Conservation (phyloP, 2,329 filamentous ascomycete genomes). For the Paraphoma sp. region DNA sequence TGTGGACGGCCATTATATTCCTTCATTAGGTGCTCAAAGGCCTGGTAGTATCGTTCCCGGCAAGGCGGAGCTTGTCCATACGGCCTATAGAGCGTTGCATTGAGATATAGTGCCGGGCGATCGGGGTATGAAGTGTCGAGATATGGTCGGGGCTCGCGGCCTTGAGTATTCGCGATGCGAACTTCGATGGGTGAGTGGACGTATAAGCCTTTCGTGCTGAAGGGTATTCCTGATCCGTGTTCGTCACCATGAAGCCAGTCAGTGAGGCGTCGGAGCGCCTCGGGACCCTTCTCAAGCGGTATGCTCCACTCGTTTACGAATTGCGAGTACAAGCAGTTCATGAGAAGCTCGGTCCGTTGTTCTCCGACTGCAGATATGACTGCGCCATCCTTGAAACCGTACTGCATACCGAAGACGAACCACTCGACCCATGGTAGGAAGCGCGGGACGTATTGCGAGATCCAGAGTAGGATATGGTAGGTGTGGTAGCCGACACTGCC, state of each 20-base stretch:
- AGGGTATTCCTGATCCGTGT: conserved; percentile 74
- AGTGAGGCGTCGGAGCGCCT: conserved; percentile 81
- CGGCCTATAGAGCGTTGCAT: conserved; percentile 86
- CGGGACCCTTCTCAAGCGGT: conserved; percentile 82
- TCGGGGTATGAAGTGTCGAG: conserved; percentile 74
- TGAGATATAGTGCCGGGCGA: conserved; percentile 83
- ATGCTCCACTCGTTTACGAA: conserved; percentile 99
- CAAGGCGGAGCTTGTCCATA: conserved; percentile 81
- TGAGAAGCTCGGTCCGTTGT: conserved; percentile 79
- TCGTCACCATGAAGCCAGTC: conserved; percentile 86
- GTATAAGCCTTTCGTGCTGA: conserved; percentile 78
- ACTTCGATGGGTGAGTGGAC: conserved; percentile 93
- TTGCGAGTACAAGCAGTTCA: conserved; percentile 99
- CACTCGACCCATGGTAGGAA: conserved; percentile 90
- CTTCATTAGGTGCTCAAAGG: conserved; percentile 89
- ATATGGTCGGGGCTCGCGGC: conserved; percentile 62
- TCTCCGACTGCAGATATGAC: conserved; percentile 79
- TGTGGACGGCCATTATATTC: conserved; percentile 83
- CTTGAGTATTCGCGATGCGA: conserved; percentile 75
- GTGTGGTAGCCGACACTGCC: conserved; percentile 82
- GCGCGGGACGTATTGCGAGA: conserved; percentile 77
- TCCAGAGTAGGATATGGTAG: conserved; percentile 88
- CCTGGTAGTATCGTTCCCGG: conserved; percentile 79
- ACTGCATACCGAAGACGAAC: conserved; percentile 98
- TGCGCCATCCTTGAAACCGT: conserved; percentile 79